These are phyloP conservation scores for Coemansia sp. DNA, from an alignment of 192 early-diverging fungal species.

Conservation along the genomic window DNA sequence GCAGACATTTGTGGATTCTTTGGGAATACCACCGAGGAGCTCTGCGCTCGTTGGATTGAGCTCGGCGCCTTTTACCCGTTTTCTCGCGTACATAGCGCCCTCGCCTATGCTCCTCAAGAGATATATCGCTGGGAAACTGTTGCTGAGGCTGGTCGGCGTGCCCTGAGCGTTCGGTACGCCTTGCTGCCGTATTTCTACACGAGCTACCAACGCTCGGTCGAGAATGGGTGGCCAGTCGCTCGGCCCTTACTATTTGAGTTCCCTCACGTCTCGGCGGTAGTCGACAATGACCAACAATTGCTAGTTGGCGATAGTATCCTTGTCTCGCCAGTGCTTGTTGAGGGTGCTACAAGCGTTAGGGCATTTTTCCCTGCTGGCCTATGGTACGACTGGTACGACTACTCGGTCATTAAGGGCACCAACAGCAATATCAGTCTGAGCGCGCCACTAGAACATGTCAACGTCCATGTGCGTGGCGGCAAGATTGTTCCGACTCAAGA, in stretches of 20 bases:
- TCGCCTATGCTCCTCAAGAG: constrained; percentile 58
- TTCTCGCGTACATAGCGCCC: constrained; percentile 65
- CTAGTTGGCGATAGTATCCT: constrained; percentile 62
- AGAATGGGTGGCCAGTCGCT: constrained; percentile 58
- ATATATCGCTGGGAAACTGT: constrained; percentile 62
- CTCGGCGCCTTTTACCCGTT: constrained; percentile 68
- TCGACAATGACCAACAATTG: constrained; percentile 62
- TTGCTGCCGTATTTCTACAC: constrained; percentile 70
- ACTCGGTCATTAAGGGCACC: constrained; percentile 14
- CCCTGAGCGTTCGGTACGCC: constrained; percentile 60
- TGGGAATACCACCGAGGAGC: constrained; percentile 60
- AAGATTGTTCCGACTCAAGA: constrained; percentile 59
- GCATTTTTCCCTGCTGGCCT: constrained; percentile 64
- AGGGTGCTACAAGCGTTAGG: constrained; percentile 56
- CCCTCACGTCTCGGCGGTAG: constrained; percentile 27
- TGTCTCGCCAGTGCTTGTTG: constrained; percentile 60
- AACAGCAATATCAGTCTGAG: constrained; percentile 47
- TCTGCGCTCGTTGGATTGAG: constrained; percentile 68
- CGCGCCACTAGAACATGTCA: constrained; percentile 59
- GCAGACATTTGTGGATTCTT: constrained; percentile 75
- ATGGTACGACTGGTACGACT: constrained; percentile 66
- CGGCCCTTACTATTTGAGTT: constrained; percentile 62
- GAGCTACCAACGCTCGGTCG: constrained; percentile 50
- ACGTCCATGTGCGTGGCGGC: constrained; percentile 65
- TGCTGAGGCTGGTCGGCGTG: constrained; percentile 58